phyloP scores from a whole-genome alignment of 306 rosid genomes.

The Fragaria iinumae region DNA sequence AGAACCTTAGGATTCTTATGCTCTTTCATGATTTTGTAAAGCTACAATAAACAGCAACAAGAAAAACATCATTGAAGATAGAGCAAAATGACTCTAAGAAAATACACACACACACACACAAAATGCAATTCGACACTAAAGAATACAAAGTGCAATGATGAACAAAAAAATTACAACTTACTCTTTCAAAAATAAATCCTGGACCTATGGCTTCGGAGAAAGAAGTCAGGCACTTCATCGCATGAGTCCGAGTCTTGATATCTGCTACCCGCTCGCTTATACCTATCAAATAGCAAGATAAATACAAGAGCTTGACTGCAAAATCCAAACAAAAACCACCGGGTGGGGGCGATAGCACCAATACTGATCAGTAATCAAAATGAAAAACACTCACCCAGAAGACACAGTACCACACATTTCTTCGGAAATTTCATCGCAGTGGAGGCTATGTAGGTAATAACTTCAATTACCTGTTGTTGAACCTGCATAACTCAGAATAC shows the following conservation, averaged over 20 bases:
- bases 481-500: slow-evolving; percentile 57
- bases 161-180: slow-evolving; percentile 33
- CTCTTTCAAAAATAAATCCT: slow-evolving; percentile 96
- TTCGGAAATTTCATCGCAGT: slow-evolving; percentile 77
- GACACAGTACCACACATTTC: slow-evolving; percentile 93
- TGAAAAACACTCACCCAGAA: slow-evolving; percentile 58
- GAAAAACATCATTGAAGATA: slow-evolving; percentile 1
- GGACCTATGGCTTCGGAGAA: slow-evolving; percentile 95
- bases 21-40: slow-evolving; percentile 94
- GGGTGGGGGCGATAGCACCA: not conserved
- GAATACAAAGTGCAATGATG: not conserved
- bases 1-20: slow-evolving; percentile 99
- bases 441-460: slow-evolving; percentile 66
- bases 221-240: slow-evolving; percentile 90
- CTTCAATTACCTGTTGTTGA: slow-evolving; percentile 96
- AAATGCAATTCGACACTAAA: not conserved
- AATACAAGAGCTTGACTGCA: not conserved
- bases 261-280: slow-evolving; percentile 97
- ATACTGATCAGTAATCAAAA: slow-evolving; percentile 4
- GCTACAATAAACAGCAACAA: slow-evolving; percentile 38
- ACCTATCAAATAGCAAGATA: slow-evolving; percentile 44
- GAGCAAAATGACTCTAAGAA: not conserved
- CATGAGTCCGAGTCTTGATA: slow-evolving; percentile 89
- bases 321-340: slow-evolving; percentile 16
- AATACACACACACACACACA: not conserved